phyloP scores from a whole-genome alignment of 176 grass and related monocot species.

The Aegilops tauschii region DNA sequence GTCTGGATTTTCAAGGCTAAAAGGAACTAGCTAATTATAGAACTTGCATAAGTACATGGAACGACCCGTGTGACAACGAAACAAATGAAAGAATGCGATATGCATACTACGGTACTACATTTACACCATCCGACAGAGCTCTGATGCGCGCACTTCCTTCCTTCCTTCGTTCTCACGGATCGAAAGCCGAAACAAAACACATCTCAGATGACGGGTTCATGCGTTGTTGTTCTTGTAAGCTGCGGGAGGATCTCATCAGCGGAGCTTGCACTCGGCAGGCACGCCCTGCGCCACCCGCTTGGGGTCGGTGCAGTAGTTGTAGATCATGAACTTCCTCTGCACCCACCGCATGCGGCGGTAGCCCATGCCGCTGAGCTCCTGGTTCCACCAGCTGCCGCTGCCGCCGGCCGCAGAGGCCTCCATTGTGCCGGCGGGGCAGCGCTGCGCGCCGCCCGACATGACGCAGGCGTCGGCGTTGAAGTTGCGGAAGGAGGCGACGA shows the following conservation, averaged over 20 bases:
- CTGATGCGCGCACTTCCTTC: background rate
- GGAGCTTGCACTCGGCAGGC: slow-evolving; percentile 67
- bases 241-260: background rate
- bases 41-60: background rate
- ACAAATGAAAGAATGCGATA: slow-evolving; percentile 47
- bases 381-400: slow-evolving; percentile 56
- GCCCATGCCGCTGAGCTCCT: slow-evolving; percentile 51
- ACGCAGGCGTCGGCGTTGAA: slow-evolving; percentile 55
- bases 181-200: background rate
- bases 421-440: slow-evolving; percentile 34
- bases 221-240: background rate
- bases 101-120: slow-evolving; percentile 20
- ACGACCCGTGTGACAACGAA: slow-evolving; percentile 16
- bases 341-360: slow-evolving; percentile 50
- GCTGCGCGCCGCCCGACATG: background rate
- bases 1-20: background rate
- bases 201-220: background rate
- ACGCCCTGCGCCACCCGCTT: slow-evolving; percentile 63
- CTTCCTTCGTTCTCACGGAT: background rate
- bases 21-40: background rate
- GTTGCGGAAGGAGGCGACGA: slow-evolving; percentile 56
- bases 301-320: slow-evolving; percentile 76
- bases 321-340: slow-evolving; percentile 85
- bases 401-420: background rate
- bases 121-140: slow-evolving; percentile 3